phyloP scores from a whole-genome alignment of 2,329 filamentous ascomycete genomes.

The Fusarium sp. region DNA sequence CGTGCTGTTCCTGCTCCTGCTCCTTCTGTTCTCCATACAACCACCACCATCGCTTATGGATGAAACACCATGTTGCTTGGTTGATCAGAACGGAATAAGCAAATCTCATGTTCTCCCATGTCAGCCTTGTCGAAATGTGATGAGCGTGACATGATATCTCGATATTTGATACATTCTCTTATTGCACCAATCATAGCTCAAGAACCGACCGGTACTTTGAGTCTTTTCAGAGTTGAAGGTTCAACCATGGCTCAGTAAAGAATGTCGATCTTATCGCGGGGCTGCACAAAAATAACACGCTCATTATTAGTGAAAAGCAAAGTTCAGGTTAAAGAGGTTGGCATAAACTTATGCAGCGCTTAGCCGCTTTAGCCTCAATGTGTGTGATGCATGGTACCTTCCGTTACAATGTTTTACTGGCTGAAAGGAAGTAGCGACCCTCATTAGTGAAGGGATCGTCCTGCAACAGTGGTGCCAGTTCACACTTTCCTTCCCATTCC shows the following conservation, averaged over 20 bases:
- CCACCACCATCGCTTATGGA: constrained; percentile 16
- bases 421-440: constrained; percentile 1
- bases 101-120: constrained; percentile 20
- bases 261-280: constrained; percentile 41
- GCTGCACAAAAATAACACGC: background rate
- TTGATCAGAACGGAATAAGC: constrained; percentile 21
- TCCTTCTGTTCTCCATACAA: background rate
- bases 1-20: background rate
- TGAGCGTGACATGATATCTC: constrained; percentile 22
- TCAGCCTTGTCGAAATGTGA: constrained; percentile 32
- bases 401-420: no score
- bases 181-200: constrained; percentile 36
- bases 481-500: constrained; percentile 19
- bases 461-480: constrained; percentile 48
- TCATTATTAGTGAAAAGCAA: constrained; percentile 39
- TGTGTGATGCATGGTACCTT: constrained; percentile 25
- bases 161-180: constrained; percentile 29
- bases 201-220: constrained; percentile 4
- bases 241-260: constrained; percentile 28
- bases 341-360: constrained; percentile 37
- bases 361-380: constrained; percentile 36
- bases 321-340: constrained; percentile 17
- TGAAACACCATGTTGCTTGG: constrained; percentile 32
- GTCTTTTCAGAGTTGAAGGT: constrained; percentile 7
- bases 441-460: constrained; percentile 43